A percentile compares a stretch with the other conserved stretches of the same genome.
phyloP scores from a whole-genome alignment of 257 asterid species.

The Solanum paucissectum region DNA sequence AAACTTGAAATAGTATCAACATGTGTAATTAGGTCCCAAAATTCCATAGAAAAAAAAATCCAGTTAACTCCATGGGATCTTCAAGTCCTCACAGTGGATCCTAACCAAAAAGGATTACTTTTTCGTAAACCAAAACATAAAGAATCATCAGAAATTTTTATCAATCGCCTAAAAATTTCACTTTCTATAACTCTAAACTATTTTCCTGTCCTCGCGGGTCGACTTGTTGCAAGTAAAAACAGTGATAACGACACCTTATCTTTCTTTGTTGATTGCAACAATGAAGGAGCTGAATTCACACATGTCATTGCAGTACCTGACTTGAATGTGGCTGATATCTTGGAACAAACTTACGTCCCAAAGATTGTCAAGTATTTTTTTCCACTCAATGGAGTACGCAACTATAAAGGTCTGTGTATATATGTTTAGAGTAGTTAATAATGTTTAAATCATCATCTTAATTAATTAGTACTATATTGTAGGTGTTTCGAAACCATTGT shows the following conservation, averaged over 20 bases:
- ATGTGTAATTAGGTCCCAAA: neutral
- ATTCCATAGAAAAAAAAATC: neutral
- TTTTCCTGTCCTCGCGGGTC: constrained; percentile 55
- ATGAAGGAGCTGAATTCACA: constrained; percentile 23
- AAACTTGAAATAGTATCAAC: constrained; percentile 8
- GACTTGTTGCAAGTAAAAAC: constrained; percentile 11
- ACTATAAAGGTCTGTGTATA: constrained; percentile 8
- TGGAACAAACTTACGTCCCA: constrained; percentile 10
- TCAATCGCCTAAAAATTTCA: constrained; percentile 25
- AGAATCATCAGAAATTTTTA: neutral
- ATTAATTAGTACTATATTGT: too few relatives aligned
- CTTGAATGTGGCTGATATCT: constrained; percentile 10
- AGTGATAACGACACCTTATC: neutral
- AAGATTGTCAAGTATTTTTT: constrained; percentile 17
- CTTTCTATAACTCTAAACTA: constrained; percentile 31
- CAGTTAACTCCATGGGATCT: constrained; percentile 28
- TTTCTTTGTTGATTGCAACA: constrained; percentile 27
- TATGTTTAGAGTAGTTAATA: too few relatives aligned
- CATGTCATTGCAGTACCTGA: constrained; percentile 14
- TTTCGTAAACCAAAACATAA: constrained; percentile 17
- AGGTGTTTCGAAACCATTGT: constrained; percentile 23
- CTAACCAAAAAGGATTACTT: constrained; percentile 25
- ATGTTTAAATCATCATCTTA: too few relatives aligned
- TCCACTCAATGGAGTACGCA: constrained; percentile 17
- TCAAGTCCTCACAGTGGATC: constrained; percentile 9